Evolutionary conservation across 805 yeast species (phyloP).

Genomic region (Zygoascus biomembranicola): DNA sequence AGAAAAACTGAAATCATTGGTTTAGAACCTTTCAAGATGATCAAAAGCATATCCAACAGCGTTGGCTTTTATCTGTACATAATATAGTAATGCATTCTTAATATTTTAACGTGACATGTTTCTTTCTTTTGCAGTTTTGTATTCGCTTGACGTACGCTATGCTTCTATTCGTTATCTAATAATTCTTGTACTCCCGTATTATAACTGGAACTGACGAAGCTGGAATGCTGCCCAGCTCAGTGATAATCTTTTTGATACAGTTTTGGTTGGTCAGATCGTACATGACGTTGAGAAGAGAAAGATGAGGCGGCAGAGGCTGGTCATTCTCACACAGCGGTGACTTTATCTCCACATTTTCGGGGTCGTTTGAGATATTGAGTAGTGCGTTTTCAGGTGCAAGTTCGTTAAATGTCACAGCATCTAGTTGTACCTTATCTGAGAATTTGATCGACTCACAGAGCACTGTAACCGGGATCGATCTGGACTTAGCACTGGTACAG

Average conservation of each 20-base stretch:
- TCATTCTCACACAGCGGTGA: slow-evolving; percentile 19
- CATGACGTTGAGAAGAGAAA: slow-evolving; percentile 75
- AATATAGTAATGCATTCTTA: not conserved
- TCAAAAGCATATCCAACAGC: slow-evolving; percentile 1
- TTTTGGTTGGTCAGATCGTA: slow-evolving; percentile 94
- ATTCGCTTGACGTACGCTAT: not conserved
- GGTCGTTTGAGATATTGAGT: slow-evolving; percentile 24
- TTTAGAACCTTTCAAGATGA: no score
- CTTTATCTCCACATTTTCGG: slow-evolving; percentile 15
- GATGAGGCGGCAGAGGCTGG: slow-evolving; percentile 23
- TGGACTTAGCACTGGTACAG: slow-evolving; percentile 81
- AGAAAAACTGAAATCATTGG: not conserved
- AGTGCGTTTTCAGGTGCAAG: slow-evolving; percentile 34
- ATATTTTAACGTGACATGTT: not conserved
- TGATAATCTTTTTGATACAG: slow-evolving; percentile 86
- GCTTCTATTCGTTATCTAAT: not conserved
- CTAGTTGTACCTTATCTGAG: slow-evolving; percentile 90
- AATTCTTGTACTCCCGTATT: slow-evolving; percentile 74
- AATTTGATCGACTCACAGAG: slow-evolving; percentile 94
- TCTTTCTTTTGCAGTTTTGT: not conserved
- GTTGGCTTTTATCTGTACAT: not conserved
- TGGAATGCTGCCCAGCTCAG: slow-evolving; percentile 93
- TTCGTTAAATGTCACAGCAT: slow-evolving; percentile 91
- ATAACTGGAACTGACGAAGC: slow-evolving; percentile 98
- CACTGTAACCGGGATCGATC: slow-evolving; percentile 88